A percentile compares a stretch with the other conserved stretches of the same genome.
Evolutionary conservation across 257 asterid species (phyloP).

Genomic region (Solanum sitiens): DNA sequence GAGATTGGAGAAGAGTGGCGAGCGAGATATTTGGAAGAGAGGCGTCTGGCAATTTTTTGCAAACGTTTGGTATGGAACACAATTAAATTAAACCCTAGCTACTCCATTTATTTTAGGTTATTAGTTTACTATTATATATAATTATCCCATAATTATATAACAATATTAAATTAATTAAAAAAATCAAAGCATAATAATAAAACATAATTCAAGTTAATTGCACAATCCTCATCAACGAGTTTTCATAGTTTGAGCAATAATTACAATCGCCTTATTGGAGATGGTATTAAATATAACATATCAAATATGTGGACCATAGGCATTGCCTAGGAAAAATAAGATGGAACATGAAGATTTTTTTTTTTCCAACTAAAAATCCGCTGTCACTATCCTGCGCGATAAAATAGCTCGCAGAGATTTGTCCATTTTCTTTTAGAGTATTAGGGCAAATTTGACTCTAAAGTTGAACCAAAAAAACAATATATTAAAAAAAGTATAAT

Average conservation of each 20-base stretch:
- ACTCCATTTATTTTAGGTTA: too few species aligned
- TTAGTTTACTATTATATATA: too few species aligned
- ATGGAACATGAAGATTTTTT: background rate
- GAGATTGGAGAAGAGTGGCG: too few species aligned
- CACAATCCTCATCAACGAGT: background rate
- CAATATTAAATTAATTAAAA: background rate
- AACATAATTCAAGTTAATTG: background rate
- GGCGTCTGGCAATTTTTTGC: too few species aligned
- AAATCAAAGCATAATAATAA: background rate
- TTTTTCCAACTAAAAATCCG: too few species aligned
- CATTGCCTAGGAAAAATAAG: background rate
- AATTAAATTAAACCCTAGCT: too few species aligned
- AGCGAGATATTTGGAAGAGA: too few species aligned
- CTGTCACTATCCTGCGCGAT: too few species aligned
- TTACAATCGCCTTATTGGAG: background rate
- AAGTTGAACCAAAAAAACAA: background rate
- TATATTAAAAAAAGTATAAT: too few species aligned
- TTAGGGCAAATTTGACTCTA: background rate
- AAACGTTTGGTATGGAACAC: too few species aligned
- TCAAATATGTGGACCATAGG: background rate
- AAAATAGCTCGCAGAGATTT: too few species aligned
- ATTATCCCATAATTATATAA: too few species aligned
- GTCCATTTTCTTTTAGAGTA: background rate
- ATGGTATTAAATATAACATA: background rate
- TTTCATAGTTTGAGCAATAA: background rate